A percentile compares a stretch with the other conserved stretches of the same genome.
These are phyloP conservation scores for Fusarium marasasianum DNA, from an alignment of 2,329 filamentous ascomycete genomes.

Conservation along the genomic window DNA sequence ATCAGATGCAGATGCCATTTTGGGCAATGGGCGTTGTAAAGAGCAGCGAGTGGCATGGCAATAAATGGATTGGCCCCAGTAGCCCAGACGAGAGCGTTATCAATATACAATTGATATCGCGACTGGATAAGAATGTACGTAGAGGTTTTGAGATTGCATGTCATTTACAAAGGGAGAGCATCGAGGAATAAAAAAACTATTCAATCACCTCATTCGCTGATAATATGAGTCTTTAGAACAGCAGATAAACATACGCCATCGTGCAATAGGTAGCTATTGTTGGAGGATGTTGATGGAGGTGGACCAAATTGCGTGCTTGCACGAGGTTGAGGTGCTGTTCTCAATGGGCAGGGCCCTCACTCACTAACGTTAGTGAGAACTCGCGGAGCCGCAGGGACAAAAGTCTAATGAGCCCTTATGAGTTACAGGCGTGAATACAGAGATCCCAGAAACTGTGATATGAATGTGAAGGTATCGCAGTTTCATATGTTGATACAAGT, in stretches of 20 bases:
- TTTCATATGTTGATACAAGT: neutral
- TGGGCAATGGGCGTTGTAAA: slow-evolving; percentile 10
- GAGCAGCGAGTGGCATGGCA: slow-evolving; percentile 17
- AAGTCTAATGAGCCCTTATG: neutral
- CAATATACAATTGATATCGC: neutral
- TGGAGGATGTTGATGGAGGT: slow-evolving; percentile 23
- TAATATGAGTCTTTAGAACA: slow-evolving; percentile 1
- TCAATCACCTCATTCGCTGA: neutral
- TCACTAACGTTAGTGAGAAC: slow-evolving; percentile 4
- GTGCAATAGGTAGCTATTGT: slow-evolving; percentile 10
- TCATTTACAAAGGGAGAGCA: neutral
- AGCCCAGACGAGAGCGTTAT: neutral
- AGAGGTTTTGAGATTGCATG: neutral
- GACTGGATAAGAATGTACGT: neutral
- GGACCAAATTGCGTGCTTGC: slow-evolving; percentile 42
- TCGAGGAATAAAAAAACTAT: neutral
- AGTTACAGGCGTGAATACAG: neutral
- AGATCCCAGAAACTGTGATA: neutral
- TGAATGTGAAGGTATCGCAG: neutral
- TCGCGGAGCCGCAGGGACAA: neutral
- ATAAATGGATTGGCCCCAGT: neutral
- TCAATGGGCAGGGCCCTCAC: neutral
- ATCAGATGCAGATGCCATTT: slow-evolving; percentile 42
- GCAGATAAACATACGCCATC: slow-evolving; percentile 15
- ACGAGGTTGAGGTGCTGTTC: slow-evolving; percentile 4